Conservation (phyloP, 768 basidiomycete species). For the Tricholoma hemisulphureum region DNA sequence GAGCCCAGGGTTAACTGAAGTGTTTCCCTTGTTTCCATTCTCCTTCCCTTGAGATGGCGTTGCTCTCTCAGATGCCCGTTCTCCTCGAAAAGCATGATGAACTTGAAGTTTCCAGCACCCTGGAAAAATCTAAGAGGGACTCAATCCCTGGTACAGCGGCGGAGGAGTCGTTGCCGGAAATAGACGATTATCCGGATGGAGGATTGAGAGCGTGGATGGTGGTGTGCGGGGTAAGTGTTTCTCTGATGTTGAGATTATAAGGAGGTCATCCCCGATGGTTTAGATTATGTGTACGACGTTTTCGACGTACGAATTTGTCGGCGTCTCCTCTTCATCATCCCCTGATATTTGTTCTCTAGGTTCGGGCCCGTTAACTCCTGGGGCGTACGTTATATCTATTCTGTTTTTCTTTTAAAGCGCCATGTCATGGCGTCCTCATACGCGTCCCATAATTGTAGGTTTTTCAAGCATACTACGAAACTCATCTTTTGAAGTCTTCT, state of each 20-base stretch:
- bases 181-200: constrained; percentile 42
- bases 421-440: too few relatives aligned
- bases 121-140: neutral
- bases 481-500: constrained; percentile 38
- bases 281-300: constrained; percentile 29
- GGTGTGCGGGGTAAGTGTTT: constrained; percentile 39
- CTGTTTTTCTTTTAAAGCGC: neutral
- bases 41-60: neutral
- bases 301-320: constrained; percentile 36
- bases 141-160: neutral
- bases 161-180: neutral
- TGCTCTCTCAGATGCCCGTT: neutral
- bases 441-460: too few relatives aligned
- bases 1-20: neutral
- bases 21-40: neutral
- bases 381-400: constrained; percentile 42
- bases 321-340: neutral
- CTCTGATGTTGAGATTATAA: neutral
- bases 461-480: constrained; percentile 61
- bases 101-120: neutral
- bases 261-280: neutral
- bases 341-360: constrained; percentile 20
- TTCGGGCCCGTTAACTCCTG: constrained; percentile 57
- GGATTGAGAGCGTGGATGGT: constrained; percentile 45
- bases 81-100: neutral